These are phyloP conservation scores for Fusarium sacchari DNA, from an alignment of 2,329 filamentous ascomycete genomes.

Conservation along the genomic window DNA sequence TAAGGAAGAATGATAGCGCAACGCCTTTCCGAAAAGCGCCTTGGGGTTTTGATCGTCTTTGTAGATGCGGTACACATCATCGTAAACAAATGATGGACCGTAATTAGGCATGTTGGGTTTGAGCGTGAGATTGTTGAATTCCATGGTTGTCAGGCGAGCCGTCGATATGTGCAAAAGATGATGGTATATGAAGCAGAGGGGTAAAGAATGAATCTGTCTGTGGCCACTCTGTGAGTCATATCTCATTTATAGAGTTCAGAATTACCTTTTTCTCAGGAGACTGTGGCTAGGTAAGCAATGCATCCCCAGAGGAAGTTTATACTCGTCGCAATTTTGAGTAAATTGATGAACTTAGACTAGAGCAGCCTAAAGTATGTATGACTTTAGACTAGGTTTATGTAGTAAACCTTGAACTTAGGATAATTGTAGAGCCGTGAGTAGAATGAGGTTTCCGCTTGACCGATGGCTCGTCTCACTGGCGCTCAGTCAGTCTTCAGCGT, in stretches of 20 bases:
- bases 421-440: too few relatives aligned
- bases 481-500: neutral
- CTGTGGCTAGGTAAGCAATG: too few relatives aligned
- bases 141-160: neutral
- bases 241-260: neutral
- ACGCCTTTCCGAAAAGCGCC: neutral
- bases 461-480: neutral
- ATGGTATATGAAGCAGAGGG: neutral
- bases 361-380: neutral
- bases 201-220: rapidly evolving
- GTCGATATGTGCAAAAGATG: neutral
- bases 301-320: neutral
- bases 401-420: neutral
- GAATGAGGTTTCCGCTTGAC: neutral
- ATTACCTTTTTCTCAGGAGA: neutral
- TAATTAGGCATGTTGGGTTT: too few relatives aligned
- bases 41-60: neutral
- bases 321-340: rapidly evolving
- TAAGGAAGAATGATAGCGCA: neutral
- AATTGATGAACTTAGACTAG: too few relatives aligned
- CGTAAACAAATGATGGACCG: neutral
- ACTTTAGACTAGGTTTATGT: too few relatives aligned
- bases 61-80: neutral
- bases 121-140: neutral
- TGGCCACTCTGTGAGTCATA: rapidly evolving